A percentile compares a stretch with the other conserved stretches of the same genome.
Conservation (phyloP, 306 rosid species). For the Ochetophila trinervis region DNA sequence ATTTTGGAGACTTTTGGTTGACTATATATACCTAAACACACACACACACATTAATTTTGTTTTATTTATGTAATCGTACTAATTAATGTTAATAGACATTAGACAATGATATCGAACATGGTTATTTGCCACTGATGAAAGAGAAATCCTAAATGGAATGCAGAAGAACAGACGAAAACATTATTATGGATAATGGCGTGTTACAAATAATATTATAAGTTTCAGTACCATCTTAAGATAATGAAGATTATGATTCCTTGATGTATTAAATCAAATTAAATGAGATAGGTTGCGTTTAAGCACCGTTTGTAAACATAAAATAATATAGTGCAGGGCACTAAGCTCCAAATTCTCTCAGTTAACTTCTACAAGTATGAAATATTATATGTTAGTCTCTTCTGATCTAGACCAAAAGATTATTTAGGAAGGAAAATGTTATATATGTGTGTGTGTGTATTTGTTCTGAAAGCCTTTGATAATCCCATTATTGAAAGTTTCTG, state of each 20-base stretch:
- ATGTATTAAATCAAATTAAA: constrained; percentile 12
- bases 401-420: too few species aligned
- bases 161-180: constrained; percentile 9
- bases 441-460: too few species aligned
- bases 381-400: too few species aligned
- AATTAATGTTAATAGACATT: neutral
- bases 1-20: constrained; percentile 26
- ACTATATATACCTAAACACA: constrained; percentile 8
- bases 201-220: neutral
- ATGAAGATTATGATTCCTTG: constrained; percentile 20
- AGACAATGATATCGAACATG: constrained; percentile 8
- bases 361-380: neutral
- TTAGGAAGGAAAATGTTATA: too few species aligned
- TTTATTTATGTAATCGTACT: neutral
- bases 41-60: too few species aligned
- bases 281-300: constrained; percentile 21
- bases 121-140: neutral
- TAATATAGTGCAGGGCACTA: constrained; percentile 26
- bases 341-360: constrained; percentile 10
- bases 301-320: constrained; percentile 7
- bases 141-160: neutral
- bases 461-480: too few species aligned
- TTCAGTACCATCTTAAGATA: neutral
- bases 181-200: neutral
- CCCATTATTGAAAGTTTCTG: too few species aligned